phyloP scores from a whole-genome alignment of 2,329 filamentous ascomycete genomes.

The Myriosclerotinia curreyana region DNA sequence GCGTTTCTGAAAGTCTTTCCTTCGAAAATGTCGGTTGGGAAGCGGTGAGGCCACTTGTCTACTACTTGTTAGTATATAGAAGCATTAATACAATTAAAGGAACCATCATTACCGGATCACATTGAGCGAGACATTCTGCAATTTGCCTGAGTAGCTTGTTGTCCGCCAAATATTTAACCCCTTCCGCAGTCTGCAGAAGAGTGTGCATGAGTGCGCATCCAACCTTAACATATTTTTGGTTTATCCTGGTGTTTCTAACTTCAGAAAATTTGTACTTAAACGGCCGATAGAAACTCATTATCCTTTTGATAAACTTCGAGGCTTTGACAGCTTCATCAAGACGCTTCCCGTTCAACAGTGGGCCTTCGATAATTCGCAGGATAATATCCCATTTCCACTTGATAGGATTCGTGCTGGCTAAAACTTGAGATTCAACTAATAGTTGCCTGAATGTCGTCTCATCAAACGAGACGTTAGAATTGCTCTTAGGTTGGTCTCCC shows the following conservation, averaged over 20 bases:
- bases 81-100: not conserved
- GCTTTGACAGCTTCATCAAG: slow-evolving; percentile 92
- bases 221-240: slow-evolving; percentile 88
- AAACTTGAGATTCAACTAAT: slow-evolving; percentile 74
- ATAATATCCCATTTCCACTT: slow-evolving; percentile 99
- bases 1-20: slow-evolving; percentile 78
- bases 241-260: slow-evolving; percentile 83
- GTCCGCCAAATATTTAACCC: slow-evolving; percentile 78
- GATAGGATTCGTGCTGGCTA: slow-evolving; percentile 82
- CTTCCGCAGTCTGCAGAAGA: slow-evolving; percentile 80
- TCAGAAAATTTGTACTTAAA: slow-evolving; percentile 97
- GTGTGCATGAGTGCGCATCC: slow-evolving; percentile 87
- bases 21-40: slow-evolving; percentile 85
- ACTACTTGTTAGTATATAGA: slow-evolving; percentile 28
- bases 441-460: slow-evolving; percentile 63
- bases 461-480: slow-evolving; percentile 51
- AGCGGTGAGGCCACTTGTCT: slow-evolving; percentile 72
- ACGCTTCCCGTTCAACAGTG: slow-evolving; percentile 83
- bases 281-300: slow-evolving; percentile 91
- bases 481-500: slow-evolving; percentile 56
- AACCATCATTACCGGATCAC: slow-evolving; percentile 67
- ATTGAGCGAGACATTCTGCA: slow-evolving; percentile 91
- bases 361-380: slow-evolving; percentile 85
- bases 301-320: slow-evolving; percentile 92
- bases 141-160: slow-evolving; percentile 93